Evolutionary conservation across 2,329 filamentous ascomycete species (phyloP), one percentile per base, ranked within the genome.

Genomic region (Zymoseptoria passerinii): DNA sequence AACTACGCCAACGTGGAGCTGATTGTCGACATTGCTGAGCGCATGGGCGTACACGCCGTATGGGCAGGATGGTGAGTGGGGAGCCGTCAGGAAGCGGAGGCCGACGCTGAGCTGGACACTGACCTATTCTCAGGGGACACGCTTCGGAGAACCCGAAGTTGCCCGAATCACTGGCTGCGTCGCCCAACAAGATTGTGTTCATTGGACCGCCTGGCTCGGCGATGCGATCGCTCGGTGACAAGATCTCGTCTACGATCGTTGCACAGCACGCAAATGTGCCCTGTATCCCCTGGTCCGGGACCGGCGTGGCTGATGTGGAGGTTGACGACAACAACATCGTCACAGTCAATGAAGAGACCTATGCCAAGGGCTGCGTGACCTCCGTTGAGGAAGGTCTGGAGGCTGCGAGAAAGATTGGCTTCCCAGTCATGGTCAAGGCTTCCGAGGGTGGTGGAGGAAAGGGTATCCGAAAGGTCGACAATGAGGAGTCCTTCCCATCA

Each of bases 351-450:
- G 91, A 96, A 56, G 79, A 90, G 5, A 72, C 95, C 59, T 99
- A 99, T 75, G 82, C 86, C 68, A 89, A 92, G 76, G 94, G 94
- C 63, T 99, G 94, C 75, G 94, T 95, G 52, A 84, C 84, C 72
- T 91, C 89, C 20, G 91, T 90, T 76, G 80, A 96, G 75, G 91
- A 99, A 77, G 94, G 92, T 77, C 83, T 99, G 54, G 78, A 83
- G 71, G 91, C 88, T 71, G 94, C 94, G 60, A 85, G 83, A 73
- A 83, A 90, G 71, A 99, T 99, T 74, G 94, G 94, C 66, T 99
- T 99, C 80, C 94, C 94, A 16, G 89, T 99, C 80, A 99, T 99
- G 94, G 90, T 99, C 75, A 99, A 99, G 81, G 94, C 94, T n/a
- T 97, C 94, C 2, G 94, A 99, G 80, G 94, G 94, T 78, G 94